Evolutionary conservation across 2,329 filamentous ascomycete species (phyloP).

Genomic region (Scleromitrula shiraiana): DNA sequence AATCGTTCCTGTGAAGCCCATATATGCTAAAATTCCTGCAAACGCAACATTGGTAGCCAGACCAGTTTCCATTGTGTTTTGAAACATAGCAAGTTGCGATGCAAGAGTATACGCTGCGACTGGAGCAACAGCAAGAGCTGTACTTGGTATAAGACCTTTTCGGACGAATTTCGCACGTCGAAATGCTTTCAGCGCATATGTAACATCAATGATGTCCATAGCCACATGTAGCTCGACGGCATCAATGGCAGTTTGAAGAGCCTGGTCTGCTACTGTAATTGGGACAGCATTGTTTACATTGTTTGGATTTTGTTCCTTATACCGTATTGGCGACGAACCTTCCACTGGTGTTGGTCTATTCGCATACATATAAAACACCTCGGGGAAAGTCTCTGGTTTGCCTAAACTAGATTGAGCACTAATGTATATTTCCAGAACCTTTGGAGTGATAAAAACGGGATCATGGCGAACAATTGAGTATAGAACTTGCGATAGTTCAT

Average conservation of each 20-base stretch:
- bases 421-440: constrained; percentile 67
- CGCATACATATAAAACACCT: constrained; percentile 74
- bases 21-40: constrained; percentile 73
- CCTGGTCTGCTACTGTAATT: constrained; percentile 58
- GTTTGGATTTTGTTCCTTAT: constrained; percentile 57
- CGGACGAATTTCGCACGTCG: constrained; percentile 59
- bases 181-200: constrained; percentile 60
- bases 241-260: constrained; percentile 72
- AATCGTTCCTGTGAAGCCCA: constrained; percentile 71
- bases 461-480: constrained; percentile 65
- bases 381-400: constrained; percentile 67
- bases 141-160: constrained; percentile 51
- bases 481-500: constrained; percentile 50
- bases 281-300: constrained; percentile 65
- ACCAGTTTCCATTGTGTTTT: constrained; percentile 67
- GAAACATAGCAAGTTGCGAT: constrained; percentile 55
- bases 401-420: constrained; percentile 65
- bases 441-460: constrained; percentile 70
- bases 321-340: constrained; percentile 50
- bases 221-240: constrained; percentile 71
- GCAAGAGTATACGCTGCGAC: constrained; percentile 64
- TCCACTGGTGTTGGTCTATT: constrained; percentile 67
- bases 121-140: constrained; percentile 50
- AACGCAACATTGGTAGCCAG: constrained; percentile 74
- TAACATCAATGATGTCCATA: constrained; percentile 64